Percentiles rank a stretch among this genome's conserved stretches.
phyloP scores from a whole-genome alignment of 768 basidiomycete genomes.

The Porpolomopsis calyptriformis region DNA sequence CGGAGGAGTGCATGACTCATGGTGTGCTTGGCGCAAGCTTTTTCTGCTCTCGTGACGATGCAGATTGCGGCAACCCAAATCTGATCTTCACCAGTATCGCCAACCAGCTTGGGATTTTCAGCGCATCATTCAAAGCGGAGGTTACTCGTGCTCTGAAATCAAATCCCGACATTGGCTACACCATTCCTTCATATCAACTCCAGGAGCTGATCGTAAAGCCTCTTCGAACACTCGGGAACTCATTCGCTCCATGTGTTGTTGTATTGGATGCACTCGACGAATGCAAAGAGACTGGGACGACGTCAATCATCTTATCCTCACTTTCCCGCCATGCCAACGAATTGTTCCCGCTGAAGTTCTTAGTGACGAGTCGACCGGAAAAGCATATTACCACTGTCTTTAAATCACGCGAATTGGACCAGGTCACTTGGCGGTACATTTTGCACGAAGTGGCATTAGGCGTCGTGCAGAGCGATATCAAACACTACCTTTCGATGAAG shows the following conservation, averaged over 20 bases:
- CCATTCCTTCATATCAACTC: constrained; percentile 11
- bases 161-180: constrained; percentile 11
- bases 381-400: not conserved
- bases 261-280: constrained; percentile 23
- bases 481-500: constrained; percentile 9
- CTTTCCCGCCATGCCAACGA: not conserved
- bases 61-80: constrained; percentile 14
- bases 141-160: constrained; percentile 7
- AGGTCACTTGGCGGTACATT: not conserved
- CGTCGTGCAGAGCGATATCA: constrained; percentile 12
- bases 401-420: not conserved
- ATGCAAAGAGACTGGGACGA: constrained; percentile 11
- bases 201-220: constrained; percentile 5
- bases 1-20: constrained; percentile 10
- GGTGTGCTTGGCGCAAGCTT: constrained; percentile 22
- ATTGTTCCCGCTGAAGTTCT: constrained; percentile 8
- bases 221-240: not conserved
- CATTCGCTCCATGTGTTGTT: constrained; percentile 6
- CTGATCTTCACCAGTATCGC: constrained; percentile 12
- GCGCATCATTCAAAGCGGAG: not conserved
- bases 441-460: constrained; percentile 4
- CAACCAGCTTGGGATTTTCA: constrained; percentile 16
- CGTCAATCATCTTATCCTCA: constrained; percentile 5
- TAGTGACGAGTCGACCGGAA: constrained; percentile 21
- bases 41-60: constrained; percentile 24